Base-by-base conservation (phyloP, 108 stramenopile genomes). In the Fragilariopsis cylindrus region DNA sequence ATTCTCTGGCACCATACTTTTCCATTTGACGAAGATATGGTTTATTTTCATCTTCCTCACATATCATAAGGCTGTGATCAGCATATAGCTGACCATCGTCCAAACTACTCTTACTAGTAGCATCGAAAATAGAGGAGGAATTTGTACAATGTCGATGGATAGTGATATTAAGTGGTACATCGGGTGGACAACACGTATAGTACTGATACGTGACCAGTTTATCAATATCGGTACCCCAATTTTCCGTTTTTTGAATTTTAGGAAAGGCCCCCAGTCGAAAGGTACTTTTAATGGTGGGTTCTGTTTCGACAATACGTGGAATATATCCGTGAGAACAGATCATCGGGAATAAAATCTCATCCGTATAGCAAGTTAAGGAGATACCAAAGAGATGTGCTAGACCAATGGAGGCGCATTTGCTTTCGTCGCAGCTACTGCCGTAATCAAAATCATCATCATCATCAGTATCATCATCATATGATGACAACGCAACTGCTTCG, bases 371-470 rank as follows among this genome's bases (percentile, higher is more conserved):
- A 40, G 60, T 62, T 13, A 62, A 62, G 30, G 60, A 62, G 1
- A 13, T 4, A 62, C 43, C 21, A 41, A 21, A 21, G 6, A 62
- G 60, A 62, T 62, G 2, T 9, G 41, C 43, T 2, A 21, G 1
- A 62, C 60, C 60, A 43, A 30, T 62, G 5, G 60, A 62, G 43
- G 43, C 60, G 39, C 60, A 62, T 62, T 62, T 62, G 60, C 60
- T 62, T 62, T 62, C 60, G 60, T 62, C 60, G 60, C 60, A 62
- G 0, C 2, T 30, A 30, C 30, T 30, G 2, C 30, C 30, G 2
- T 30, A 30, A 30, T 30, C 30, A 30, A 2, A 30, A 30, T 21
- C 0, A 21, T 21, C 21, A 21, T 19, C 19, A 19, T 19, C 19
- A 21, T 21, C 21, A 21, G 21, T 2, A 30, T 30, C 30, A 30